phyloP scores from a whole-genome alignment of 495 filamentous ascomycete species.

The Podospora comata region DNA sequence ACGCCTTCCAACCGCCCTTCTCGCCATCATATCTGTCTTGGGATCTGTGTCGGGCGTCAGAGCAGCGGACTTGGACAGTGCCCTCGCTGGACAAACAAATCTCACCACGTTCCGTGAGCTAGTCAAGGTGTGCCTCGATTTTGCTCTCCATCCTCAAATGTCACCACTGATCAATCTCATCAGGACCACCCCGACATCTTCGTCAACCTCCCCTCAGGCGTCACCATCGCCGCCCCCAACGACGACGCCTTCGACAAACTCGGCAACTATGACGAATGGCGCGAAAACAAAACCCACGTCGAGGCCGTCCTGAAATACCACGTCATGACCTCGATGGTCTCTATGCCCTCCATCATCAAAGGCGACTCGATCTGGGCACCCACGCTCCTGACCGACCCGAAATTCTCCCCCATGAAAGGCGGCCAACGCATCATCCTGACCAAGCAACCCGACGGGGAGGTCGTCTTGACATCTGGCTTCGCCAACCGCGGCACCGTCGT shows the following conservation, averaged over 20 bases:
- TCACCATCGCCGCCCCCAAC: constrained; percentile 27
- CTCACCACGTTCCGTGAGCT: constrained; percentile 17
- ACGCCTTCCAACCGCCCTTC: constrained; percentile 5
- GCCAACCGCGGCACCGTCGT: constrained; percentile 31
- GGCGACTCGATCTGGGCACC: constrained; percentile 43
- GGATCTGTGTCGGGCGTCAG: not conserved
- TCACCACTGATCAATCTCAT: not conserved
- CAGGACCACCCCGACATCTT: constrained; percentile 21
- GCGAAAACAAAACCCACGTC: constrained; percentile 6
- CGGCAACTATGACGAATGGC: constrained; percentile 16
- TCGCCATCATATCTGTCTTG: not conserved
- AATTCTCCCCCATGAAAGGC: constrained; percentile 25
- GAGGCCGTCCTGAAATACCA: constrained; percentile 27
- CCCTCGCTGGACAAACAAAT: constrained; percentile 16
- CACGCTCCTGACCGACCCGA: constrained; percentile 41
- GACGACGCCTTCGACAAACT: constrained; percentile 30
- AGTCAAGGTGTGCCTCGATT: constrained; percentile 5
- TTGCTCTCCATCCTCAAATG: too few relatives aligned
- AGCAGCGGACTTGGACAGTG: constrained; percentile 10
- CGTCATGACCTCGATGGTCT: constrained; percentile 18
- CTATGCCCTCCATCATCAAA: constrained; percentile 20
- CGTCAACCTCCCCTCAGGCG: constrained; percentile 13
- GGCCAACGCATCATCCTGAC: constrained; percentile 33
- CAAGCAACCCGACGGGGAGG: constrained; percentile 28
- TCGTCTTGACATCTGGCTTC: constrained; percentile 32